Evolutionary conservation across 2,329 filamentous ascomycete genomes (phyloP), one percentile per base, ranked within the genome.

Genomic region (Sporothrix brunneoviolacea): DNA sequence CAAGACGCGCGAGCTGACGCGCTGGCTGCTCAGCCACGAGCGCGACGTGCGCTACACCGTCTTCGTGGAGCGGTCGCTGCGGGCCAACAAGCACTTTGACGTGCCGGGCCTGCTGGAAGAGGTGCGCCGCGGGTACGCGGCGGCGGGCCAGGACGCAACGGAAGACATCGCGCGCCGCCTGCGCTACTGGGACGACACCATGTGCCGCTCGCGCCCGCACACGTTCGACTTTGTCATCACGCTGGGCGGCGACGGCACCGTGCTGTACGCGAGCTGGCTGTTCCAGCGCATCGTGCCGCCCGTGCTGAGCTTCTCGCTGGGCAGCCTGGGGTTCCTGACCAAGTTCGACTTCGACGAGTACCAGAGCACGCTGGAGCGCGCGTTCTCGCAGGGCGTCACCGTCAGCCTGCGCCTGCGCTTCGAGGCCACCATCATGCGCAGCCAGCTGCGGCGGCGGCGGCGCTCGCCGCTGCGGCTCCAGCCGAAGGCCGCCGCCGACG

Each of bases 201-300:
- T 96, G 62, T 95, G 90, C 59, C 77, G 77, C 42, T 75, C 81
- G 36, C 78, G 83, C 53, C 91, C 91, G 4, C 89, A 95, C 60
- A 85, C 82, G 0, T 96, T 97, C 63, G 93, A 98, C 67, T 94
- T 98, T 62, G 84, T 94, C 46, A 81, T 98, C 41, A 94, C 91
- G 0, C 77, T 95, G 3, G 91, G 90, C 43, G 93, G 93, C 12
- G 93, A 98, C 64, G 93, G 93, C n/a, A 98, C 93, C 0, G 91
- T 98, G 7, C 73, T 98, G 10, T 97, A 95, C 63, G 88, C 91
- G 4, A 95, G 89, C 62, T 97, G 91, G 91, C 75, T 98, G 1
- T 98, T 98, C 65, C 93, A 98, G 70, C 82, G 88, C 37, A 86
- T 97, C 41, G 91, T 97, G 0, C 93, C 93, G 6, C 93, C 93